phyloP scores from a whole-genome alignment of 176 grass and related monocot species.

The Ensete ventricosum region DNA sequence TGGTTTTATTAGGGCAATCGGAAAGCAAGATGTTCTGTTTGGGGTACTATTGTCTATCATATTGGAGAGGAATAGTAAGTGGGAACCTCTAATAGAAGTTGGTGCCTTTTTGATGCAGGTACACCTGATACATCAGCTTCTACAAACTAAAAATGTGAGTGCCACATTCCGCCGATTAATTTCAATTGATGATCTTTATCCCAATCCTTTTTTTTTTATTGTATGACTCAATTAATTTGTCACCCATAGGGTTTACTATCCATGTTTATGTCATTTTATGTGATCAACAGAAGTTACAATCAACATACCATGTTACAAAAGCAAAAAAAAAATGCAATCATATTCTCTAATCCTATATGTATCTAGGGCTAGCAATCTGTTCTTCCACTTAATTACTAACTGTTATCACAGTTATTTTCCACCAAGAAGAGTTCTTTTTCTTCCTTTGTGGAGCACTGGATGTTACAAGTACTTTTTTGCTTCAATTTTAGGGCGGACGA shows the following conservation, averaged over 20 bases:
- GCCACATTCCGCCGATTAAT: not conserved
- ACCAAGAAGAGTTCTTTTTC: not conserved
- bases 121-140: not conserved
- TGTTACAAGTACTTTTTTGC: not conserved
- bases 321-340: no score
- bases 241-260: not conserved
- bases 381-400: not conserved
- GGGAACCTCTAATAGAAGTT: not conserved
- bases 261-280: no score
- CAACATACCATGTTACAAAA: no score
- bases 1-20: not conserved
- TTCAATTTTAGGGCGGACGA: conserved; percentile 39
- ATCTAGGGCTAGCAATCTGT: no score
- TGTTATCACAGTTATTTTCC: not conserved
- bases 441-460: not conserved
- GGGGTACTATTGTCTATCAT: not conserved
- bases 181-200: not conserved
- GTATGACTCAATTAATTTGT: not conserved
- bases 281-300: no score
- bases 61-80: not conserved
- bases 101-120: not conserved
- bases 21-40: no score
- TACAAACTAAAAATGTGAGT: not conserved
- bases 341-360: no score
- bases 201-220: not conserved